Base-by-base conservation (phyloP, 2,329 filamentous ascomycete species). In the Aspergillus pseudoviridinutans region DNA sequence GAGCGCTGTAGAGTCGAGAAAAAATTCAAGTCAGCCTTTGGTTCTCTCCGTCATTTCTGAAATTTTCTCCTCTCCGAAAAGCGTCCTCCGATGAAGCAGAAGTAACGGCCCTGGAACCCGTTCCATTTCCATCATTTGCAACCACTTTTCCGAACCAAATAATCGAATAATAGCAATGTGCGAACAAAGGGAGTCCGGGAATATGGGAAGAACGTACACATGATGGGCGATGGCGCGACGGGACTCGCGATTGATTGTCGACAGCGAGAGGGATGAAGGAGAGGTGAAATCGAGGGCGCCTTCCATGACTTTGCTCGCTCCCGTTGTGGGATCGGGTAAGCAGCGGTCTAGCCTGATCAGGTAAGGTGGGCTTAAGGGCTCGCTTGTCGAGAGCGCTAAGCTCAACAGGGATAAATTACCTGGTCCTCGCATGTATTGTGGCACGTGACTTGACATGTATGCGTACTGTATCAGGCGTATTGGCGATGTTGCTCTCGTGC, bases 141-240 rank as follows among this genome's bases (percentile, higher is more conserved):
- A 35, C 32, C 35, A 32, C 46, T 28, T 29, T 51, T 57, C 46
- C 28, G 25, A 14, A 35, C 32, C 46, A 24, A 24, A 35, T 42
- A 49, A 54, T 41, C 29, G 41, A 49, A 58, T 12, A 58, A 54
- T 38, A 60, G 51, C 46, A 44, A 47, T 9, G 59, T 51, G 53
- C 51, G 47, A 52, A 59, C 42, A 44, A 53, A 54, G 57, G 53
- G 54, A 57, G 24, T 63, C 53, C 46, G 58, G 58, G 50, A 59
- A 60, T 54, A 57, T 61, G 61, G 58, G 56, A 53, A 56, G 51
- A 60, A 78, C 77, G 66, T 79, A 79, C 77, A 79, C 77, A 79
- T 79, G 75, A 76, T 79, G 75, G 77, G 76, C 76, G 73, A 76
- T 74, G 69, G 73, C 67, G 72, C 70, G 68, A 65, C 66, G 61